Base-by-base conservation (phyloP, 1,139 yeast species). In the Meyerozyma guilliermondii region DNA sequence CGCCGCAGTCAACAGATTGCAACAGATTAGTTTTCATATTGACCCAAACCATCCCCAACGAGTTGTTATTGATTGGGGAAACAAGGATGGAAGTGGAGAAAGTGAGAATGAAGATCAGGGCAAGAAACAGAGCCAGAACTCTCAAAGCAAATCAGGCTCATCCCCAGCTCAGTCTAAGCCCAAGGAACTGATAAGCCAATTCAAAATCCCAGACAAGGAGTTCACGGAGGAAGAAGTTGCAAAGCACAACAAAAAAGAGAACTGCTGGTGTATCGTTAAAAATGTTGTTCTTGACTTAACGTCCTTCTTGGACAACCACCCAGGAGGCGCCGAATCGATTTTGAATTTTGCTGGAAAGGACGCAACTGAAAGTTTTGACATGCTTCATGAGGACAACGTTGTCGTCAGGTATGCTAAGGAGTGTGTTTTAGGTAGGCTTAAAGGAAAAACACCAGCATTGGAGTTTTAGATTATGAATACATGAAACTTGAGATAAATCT, bases 191-290 rank as follows among this genome's bases (percentile, higher is more conserved):
- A 30, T 28, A 20, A 43, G 46, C 4, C 54, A 53, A n/a, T 66
- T 68, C 45, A 48, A 54, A 24, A 63, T 74, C 30, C 80, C 81
- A 0, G 55, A 58, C 4, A 65, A 62, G 40, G 76, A 75, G 47
- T 74, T 67, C 47, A 63, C 80, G 0, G 53, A 49, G 9, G 81
- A 75, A 37, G 85, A 80, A 58, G 81, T 86, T 23, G 73, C 78
- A n/a, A 71, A 78, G 52, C 95, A 85, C 64, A 77, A 80, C 60
- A 63, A 59, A 7, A 67, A 68, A 18, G 72, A 71, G 23, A 92
- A 85, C 56, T 83, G 96, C 63, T 91, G 98, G 98, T 84, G 88
- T 40, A 81, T 87, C 8, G 80, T 91, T 46, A 83, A 88, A 51
- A 89, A 89, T 41, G 80, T 85, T 39, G 96, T 87, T 29, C 82